These are phyloP conservation scores for Tricholoma matsutake DNA, from an alignment of 768 basidiomycete genomes.

Conservation along the genomic window DNA sequence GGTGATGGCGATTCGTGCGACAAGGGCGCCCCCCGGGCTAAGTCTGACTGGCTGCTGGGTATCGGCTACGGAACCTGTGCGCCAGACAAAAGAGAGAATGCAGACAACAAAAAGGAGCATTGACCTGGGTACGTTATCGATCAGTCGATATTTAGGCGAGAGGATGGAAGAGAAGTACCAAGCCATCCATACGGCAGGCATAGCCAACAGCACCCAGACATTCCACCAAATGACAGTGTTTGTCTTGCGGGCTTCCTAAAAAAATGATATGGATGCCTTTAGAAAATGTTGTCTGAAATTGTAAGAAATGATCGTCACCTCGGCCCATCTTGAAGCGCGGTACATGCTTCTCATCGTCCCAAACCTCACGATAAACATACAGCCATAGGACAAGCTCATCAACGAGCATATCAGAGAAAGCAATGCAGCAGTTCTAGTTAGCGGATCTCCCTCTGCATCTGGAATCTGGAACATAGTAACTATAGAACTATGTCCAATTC, in stretches of 20 bases:
- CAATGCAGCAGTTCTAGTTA: constrained; percentile 51
- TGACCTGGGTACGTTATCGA: constrained; percentile 30
- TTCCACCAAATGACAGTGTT: constrained; percentile 45
- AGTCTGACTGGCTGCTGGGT: constrained; percentile 33
- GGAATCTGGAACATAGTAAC: constrained; percentile 20
- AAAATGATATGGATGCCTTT: background rate
- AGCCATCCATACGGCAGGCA: constrained; percentile 59
- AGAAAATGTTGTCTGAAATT: background rate
- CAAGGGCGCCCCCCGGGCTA: constrained; percentile 37
- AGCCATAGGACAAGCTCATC: constrained; percentile 58
- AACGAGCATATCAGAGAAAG: constrained; percentile 53
- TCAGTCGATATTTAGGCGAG: background rate
- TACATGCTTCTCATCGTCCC: constrained; percentile 61
- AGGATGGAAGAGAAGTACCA: constrained; percentile 35
- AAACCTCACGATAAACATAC: constrained; percentile 58
- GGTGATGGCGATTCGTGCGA: constrained; percentile 55
- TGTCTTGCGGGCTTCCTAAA: constrained; percentile 49
- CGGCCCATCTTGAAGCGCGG: constrained; percentile 58
- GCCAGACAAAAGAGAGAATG: constrained; percentile 60
- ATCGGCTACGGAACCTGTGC: constrained; percentile 49
- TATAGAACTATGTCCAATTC: constrained; percentile 13
- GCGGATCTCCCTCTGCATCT: constrained; percentile 42
- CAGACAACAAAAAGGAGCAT: constrained; percentile 49
- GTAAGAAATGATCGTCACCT: constrained; percentile 31
- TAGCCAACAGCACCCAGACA: constrained; percentile 60